Percentiles rank a stretch among this genome's conserved stretches.
These are phyloP conservation scores for Aspergillus ruber DNA, from an alignment of 2,329 filamentous ascomycete species.

Conservation along the genomic window DNA sequence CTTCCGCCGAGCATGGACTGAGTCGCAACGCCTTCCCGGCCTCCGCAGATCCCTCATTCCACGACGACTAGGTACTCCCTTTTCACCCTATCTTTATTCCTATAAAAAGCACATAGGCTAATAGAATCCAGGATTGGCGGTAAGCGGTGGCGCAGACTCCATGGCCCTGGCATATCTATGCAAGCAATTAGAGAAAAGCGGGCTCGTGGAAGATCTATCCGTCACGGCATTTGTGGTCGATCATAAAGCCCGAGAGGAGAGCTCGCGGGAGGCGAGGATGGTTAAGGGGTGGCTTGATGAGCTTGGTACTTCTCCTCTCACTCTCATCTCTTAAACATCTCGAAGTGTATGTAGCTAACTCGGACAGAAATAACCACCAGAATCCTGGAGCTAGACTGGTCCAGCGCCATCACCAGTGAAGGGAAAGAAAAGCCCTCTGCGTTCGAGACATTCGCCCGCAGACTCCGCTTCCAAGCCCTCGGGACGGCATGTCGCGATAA, in stretches of 20 bases:
- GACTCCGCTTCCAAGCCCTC: conserved; percentile 64
- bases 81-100: background rate
- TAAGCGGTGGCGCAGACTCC: conserved; percentile 94
- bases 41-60: conserved; percentile 13
- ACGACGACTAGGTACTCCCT: conserved; percentile 20
- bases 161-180: conserved; percentile 86
- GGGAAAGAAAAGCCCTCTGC: conserved; percentile 40
- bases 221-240: conserved; percentile 56
- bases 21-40: conserved; percentile 8
- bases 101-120: background rate
- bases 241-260: conserved; percentile 52
- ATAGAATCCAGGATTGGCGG: conserved; percentile 58
- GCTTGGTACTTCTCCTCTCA: conserved; percentile 34
- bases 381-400: conserved; percentile 49
- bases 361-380: background rate
- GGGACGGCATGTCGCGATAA: conserved; percentile 53
- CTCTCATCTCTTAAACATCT: background rate
- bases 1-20: conserved; percentile 25
- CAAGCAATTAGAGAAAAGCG: conserved; percentile 37
- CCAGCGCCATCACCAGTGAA: conserved; percentile 3
- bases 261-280: conserved; percentile 48
- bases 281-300: conserved; percentile 42
- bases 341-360: background rate
- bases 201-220: conserved; percentile 15
- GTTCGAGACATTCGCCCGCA: conserved; percentile 71